Conservation (phyloP, 495 filamentous ascomycete species). For the Xylaria curta region DNA sequence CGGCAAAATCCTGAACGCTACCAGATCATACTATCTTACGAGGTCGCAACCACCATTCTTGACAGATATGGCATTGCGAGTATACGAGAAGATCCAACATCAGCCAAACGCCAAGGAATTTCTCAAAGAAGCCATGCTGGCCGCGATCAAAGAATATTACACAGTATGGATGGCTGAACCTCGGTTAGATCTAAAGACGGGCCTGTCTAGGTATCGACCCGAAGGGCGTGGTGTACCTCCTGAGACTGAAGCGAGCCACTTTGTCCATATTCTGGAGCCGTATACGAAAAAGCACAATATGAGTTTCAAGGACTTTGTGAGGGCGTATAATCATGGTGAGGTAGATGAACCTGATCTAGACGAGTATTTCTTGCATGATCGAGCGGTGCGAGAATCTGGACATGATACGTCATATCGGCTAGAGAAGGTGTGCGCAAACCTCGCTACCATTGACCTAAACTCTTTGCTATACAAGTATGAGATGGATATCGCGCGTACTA, state of each 20-base stretch:
- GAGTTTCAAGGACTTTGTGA: slow-evolving; percentile 79
- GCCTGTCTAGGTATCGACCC: slow-evolving; percentile 89
- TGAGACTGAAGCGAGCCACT: slow-evolving; percentile 90
- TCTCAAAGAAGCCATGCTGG: slow-evolving; percentile 76
- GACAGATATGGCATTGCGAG: slow-evolving; percentile 93
- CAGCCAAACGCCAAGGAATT: slow-evolving; percentile 80
- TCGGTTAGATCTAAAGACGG: slow-evolving; percentile 76
- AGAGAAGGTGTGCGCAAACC: slow-evolving; percentile 82
- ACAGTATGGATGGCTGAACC: slow-evolving; percentile 86
- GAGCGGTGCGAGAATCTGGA: slow-evolving; percentile 93
- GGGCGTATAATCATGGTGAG: slow-evolving; percentile 79
- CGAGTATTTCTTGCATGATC: slow-evolving; percentile 93
- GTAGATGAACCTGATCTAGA: slow-evolving; percentile 88
- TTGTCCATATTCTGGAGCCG: slow-evolving; percentile 82
- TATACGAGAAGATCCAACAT: slow-evolving; percentile 85
- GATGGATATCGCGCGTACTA: slow-evolving; percentile 82
- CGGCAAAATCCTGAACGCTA: slow-evolving; percentile 96
- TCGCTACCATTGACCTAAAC: slow-evolving; percentile 94
- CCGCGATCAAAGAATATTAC: slow-evolving; percentile 96
- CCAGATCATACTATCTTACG: slow-evolving; percentile 90
- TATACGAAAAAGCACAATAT: slow-evolving; percentile 86
- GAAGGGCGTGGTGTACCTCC: slow-evolving; percentile 91
- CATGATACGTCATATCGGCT: slow-evolving; percentile 95
- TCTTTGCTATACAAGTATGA: slow-evolving; percentile 96
- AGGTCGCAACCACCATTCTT: slow-evolving; percentile 96